Base-by-base conservation (phyloP, 2,329 filamentous ascomycete species). In the Parafenestella ontariensis region DNA sequence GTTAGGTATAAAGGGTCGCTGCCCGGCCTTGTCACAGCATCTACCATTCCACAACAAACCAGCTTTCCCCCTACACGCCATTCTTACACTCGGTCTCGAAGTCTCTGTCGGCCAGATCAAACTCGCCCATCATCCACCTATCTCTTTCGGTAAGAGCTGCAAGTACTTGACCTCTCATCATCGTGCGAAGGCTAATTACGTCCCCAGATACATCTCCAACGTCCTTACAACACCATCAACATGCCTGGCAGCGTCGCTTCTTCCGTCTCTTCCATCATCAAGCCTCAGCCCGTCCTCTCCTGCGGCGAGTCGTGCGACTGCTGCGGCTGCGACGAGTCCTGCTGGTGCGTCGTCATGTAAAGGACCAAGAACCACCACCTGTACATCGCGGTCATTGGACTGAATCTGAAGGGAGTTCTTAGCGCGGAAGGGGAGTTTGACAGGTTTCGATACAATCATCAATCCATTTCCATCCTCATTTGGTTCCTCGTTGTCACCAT, bases 321-420 rank as follows among this genome's bases (percentile, higher is more conserved):
- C 70, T 76, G 73, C 58, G 73, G 73, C 45, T 74, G 71, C 56
- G 71, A 70, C 15, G 73, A 76, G 54, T 73, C 71, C 18, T 76
- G 73, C 62, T 71, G 62, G 63, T 75, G 72, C 49, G 62, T 68
- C 23, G 70, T 73, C 58, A 74, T 73, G 69, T 72, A 65, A 58
- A 58, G 5, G 0, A 28, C 17, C 28, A 2, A 39, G 5, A 15
- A 40, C 20, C 37, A 23, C 24, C 18, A 40, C 20, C 4, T 23
- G 20, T 23, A 40, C 37, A 40, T 11, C 11, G 10, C 20, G 8
- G 18, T 20, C 4, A 11, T 21, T 17, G 36, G 20, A 40, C 4
- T 17, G 18, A 6, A 21, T 21, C 3, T 23, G 17, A 7, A 39
- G 18, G 18, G 18, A 5, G 7, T 23, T 39, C 11, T 39, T 21